phyloP scores from a whole-genome alignment of 169 alveolate genomes.

The Besnoitia besnoiti region DNA sequence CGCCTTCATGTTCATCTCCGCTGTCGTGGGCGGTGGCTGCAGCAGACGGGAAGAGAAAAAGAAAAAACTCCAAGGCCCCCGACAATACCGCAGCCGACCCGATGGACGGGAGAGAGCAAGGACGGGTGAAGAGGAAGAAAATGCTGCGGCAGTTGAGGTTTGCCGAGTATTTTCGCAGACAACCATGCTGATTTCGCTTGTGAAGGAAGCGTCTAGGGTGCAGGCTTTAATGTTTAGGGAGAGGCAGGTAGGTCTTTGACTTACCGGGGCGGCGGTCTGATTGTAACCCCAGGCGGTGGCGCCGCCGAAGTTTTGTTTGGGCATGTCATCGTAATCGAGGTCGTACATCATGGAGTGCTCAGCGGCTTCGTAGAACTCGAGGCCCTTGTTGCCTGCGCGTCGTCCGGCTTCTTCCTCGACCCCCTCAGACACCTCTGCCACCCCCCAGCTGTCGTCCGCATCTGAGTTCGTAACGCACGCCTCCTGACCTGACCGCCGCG shows the following conservation, averaged over 20 bases:
- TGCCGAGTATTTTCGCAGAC: too few relatives aligned
- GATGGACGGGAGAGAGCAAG: neutral
- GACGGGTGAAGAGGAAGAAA: neutral
- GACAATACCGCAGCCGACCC: neutral
- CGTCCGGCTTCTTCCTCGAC: neutral
- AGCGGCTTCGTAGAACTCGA: neutral
- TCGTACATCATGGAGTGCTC: slow-evolving; percentile 64
- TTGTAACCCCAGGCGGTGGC: too few relatives aligned
- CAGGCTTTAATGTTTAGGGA: too few relatives aligned
- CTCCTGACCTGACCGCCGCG: too few relatives aligned
- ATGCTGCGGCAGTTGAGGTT: too few relatives aligned
- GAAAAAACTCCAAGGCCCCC: neutral
- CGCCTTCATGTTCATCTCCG: neutral
- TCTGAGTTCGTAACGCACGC: too few relatives aligned
- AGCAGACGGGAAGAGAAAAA: neutral
- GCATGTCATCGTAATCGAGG: slow-evolving; percentile 65
- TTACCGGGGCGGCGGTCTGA: too few relatives aligned
- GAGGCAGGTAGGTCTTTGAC: too few relatives aligned
- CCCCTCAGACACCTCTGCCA: neutral
- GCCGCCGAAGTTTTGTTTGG: neutral
- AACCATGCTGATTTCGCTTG: too few relatives aligned
- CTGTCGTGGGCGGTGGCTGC: slow-evolving; percentile 11
- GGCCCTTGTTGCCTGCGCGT: neutral
- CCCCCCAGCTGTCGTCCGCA: neutral
- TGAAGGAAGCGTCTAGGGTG: too few relatives aligned